Evolutionary conservation across 2,329 filamentous ascomycete species (phyloP).

Genomic region (Magnaporthiopsis poae): DNA sequence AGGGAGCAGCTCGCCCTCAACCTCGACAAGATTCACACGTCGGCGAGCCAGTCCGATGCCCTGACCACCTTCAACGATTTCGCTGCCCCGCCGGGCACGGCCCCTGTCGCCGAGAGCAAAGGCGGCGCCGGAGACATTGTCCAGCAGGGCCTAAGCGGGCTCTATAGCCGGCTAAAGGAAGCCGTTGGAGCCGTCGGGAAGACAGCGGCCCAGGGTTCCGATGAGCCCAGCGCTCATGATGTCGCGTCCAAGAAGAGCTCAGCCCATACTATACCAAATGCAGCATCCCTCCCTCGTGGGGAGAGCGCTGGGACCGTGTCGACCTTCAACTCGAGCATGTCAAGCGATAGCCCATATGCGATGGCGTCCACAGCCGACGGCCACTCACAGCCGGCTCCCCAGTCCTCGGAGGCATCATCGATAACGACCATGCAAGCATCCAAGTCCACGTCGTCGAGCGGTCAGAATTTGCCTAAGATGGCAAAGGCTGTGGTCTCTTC

Average conservation of each 20-base stretch:
- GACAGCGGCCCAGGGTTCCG: conserved; percentile 18
- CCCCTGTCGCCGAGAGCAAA: conserved; percentile 55
- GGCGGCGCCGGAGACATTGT: conserved; percentile 62
- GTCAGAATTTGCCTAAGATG: conserved; percentile 32
- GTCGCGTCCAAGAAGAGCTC: conserved; percentile 32
- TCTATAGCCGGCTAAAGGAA: conserved; percentile 77
- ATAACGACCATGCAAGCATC: conserved; percentile 35
- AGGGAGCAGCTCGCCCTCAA: conserved; percentile 66
- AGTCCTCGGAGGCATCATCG: conserved; percentile 39
- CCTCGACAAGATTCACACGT: conserved; percentile 78
- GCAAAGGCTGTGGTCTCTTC: conserved; percentile 31
- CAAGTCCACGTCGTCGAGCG: conserved; percentile 31
- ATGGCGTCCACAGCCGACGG: conserved; percentile 32
- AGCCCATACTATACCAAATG: conserved; percentile 15
- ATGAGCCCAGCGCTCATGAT: conserved; percentile 36
- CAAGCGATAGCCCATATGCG: conserved; percentile 25
- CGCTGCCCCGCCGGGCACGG: conserved; percentile 54
- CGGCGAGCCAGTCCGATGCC: conserved; percentile 73
- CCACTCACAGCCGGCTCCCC: conserved; percentile 27
- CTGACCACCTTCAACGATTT: conserved; percentile 94
- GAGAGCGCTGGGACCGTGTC: conserved; percentile 22
- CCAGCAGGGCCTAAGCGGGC: conserved; percentile 75
- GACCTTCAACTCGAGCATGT: conserved; percentile 24
- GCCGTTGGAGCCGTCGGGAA: conserved; percentile 62
- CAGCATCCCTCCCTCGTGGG: conserved; percentile 20